Evolutionary conservation across 805 yeast genomes (phyloP).

Genomic region (Metschnikowia lachancei): DNA sequence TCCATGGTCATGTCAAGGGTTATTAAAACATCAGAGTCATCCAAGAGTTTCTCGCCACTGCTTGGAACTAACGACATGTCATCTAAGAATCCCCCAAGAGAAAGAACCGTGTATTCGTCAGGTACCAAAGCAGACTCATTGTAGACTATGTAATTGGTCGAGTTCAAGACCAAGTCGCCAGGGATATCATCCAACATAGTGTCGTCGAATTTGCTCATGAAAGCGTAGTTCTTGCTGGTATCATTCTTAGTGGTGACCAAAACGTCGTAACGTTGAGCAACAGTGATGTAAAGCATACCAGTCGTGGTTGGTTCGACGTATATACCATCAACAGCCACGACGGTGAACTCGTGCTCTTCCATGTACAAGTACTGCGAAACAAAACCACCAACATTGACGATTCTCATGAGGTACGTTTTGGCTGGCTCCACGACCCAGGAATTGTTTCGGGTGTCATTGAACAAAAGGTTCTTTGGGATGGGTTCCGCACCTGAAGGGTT

Average conservation of each 20-base stretch:
- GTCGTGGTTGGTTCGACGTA: constrained; percentile 75
- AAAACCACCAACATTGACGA: constrained; percentile 87
- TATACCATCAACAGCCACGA: constrained; percentile 91
- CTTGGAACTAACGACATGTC: constrained; percentile 37
- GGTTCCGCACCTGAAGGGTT: constrained; percentile 99
- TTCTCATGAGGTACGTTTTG: constrained; percentile 77
- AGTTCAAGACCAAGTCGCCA: constrained; percentile 59
- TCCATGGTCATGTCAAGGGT: constrained; percentile 79
- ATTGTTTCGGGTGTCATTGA: constrained; percentile 77
- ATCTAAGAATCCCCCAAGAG: constrained; percentile 46
- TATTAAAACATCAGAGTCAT: constrained; percentile 67
- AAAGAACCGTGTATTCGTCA: constrained; percentile 37
- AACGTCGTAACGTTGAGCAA: constrained; percentile 88
- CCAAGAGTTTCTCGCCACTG: constrained; percentile 42
- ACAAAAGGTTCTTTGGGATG: constrained; percentile 74
- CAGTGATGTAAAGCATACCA: constrained; percentile 71
- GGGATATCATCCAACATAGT: constrained; percentile 81
- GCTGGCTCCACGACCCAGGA: constrained; percentile 81
- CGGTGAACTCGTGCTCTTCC: constrained; percentile 82
- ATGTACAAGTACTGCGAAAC: constrained; percentile 85
- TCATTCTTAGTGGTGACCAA: constrained; percentile 69
- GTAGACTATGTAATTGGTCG: constrained; percentile 73
- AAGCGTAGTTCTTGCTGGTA: constrained; percentile 66
- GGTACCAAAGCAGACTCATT: constrained; percentile 41
- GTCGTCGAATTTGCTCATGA: constrained; percentile 77